Conservation (phyloP, 2,329 filamentous ascomycete genomes). For the Phaeosphaeria sp. region DNA sequence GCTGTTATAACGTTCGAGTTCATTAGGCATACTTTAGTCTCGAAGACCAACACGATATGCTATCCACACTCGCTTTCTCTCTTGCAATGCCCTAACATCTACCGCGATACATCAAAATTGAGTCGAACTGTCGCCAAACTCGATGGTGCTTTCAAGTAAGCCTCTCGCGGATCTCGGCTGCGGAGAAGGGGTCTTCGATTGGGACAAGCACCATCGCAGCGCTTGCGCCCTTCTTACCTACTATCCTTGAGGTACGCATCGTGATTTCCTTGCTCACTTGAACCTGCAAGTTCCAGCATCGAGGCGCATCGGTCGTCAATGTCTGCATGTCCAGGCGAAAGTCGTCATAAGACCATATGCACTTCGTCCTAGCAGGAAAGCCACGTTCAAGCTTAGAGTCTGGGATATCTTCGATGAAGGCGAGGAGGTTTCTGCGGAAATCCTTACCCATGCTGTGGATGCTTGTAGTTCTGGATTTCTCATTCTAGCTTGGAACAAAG, state of each 20-base stretch:
- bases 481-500: neutral
- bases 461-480: neutral
- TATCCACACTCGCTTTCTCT: too few relatives aligned
- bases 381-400: conserved; percentile 6
- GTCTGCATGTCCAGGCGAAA: neutral
- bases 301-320: neutral
- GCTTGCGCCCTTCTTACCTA: neutral
- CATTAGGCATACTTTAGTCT: too few relatives aligned
- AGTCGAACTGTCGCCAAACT: neutral
- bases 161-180: neutral
- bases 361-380: neutral
- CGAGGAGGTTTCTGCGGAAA: neutral
- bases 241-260: neutral
- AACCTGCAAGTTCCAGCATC: conserved; percentile 2
- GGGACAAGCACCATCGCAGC: neutral
- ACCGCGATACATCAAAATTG: too few relatives aligned
- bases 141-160: neutral
- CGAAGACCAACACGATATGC: too few relatives aligned
- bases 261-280: conserved; percentile 3
- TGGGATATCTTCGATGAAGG: conserved; percentile 1
- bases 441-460: neutral
- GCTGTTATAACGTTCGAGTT: too few relatives aligned
- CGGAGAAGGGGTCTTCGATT: neutral
- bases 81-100: too few relatives aligned
- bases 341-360: neutral